Conservation (phyloP, 2,329 filamentous ascomycete species). For the Microsporum canis region DNA sequence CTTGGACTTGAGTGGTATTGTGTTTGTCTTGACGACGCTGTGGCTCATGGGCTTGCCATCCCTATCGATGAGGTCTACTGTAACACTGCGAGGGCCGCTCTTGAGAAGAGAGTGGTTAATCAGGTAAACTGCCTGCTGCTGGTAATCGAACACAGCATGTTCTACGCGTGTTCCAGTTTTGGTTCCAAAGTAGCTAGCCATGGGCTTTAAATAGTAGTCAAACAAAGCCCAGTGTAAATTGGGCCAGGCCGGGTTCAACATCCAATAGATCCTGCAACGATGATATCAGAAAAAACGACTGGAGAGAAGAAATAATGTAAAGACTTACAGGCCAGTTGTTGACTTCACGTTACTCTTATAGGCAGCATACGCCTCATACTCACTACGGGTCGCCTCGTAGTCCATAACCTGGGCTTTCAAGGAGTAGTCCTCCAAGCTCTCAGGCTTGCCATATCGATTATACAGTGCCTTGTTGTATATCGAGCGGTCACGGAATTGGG, state of each 20-base stretch:
- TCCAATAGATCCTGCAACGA: conserved; percentile 48
- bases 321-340: conserved; percentile 42
- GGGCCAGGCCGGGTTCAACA: conserved; percentile 56
- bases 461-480: conserved; percentile 49
- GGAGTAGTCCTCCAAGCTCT: conserved; percentile 46
- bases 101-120: conserved; percentile 43
- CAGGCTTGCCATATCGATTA: conserved; percentile 42
- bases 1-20: conserved; percentile 38
- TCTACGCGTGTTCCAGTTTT: conserved; percentile 43
- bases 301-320: background rate
- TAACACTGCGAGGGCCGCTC: conserved; percentile 34
- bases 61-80: conserved; percentile 41
- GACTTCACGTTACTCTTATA: conserved; percentile 42
- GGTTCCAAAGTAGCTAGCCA: conserved; percentile 49
- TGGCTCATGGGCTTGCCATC: conserved; percentile 36
- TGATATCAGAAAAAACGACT: background rate
- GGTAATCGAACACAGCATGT: conserved; percentile 47
- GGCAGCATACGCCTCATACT: conserved; percentile 47
- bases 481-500: conserved; percentile 39
- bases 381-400: conserved; percentile 50
- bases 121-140: conserved; percentile 36
- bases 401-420: conserved; percentile 51
- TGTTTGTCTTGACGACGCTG: conserved; percentile 23
- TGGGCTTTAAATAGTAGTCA: conserved; percentile 50
- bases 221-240: conserved; percentile 55